These are phyloP conservation scores for Chondrus crispus DNA, from an alignment of 23 red algal genomes.

Conservation along the genomic window DNA sequence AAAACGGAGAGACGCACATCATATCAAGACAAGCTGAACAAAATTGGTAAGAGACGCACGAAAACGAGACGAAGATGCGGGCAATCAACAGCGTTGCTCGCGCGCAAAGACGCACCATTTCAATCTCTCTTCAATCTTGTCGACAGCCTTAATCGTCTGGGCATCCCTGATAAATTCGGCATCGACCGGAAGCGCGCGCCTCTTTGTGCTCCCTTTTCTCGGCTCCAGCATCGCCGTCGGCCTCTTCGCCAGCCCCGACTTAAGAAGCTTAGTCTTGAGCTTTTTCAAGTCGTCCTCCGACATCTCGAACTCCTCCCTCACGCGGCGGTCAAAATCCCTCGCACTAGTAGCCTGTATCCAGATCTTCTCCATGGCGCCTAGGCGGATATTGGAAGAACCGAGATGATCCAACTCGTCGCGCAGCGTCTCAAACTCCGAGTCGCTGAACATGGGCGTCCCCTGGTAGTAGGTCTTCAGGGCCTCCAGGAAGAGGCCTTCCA, in stretches of 20 bases:
- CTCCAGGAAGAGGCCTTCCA: constrained; percentile 84
- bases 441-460: constrained; percentile 74
- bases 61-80: neutral
- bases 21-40: too few relatives aligned
- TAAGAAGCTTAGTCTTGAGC: constrained; percentile 73
- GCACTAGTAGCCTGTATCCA: constrained; percentile 88
- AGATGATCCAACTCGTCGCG: constrained; percentile 94
- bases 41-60: too few relatives aligned
- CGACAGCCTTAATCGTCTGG: constrained; percentile 7
- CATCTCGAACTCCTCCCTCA: constrained; percentile 77
- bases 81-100: too few relatives aligned
- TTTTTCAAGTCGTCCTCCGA: constrained; percentile 69
- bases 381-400: constrained; percentile 45
- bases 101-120: constrained; percentile 41
- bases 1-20: too few relatives aligned
- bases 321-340: constrained; percentile 87
- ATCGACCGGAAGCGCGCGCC: too few relatives aligned
- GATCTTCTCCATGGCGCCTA: constrained; percentile 83
- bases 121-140: constrained; percentile 25
- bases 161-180: constrained; percentile 25
- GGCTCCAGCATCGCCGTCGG: too few relatives aligned
- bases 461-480: constrained; percentile 78
- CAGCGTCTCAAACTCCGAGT: constrained; percentile 86
- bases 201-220: too few relatives aligned
- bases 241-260: constrained; percentile 18